phyloP scores from a whole-genome alignment of 345 rosid species.

The Lepidium didymum region DNA sequence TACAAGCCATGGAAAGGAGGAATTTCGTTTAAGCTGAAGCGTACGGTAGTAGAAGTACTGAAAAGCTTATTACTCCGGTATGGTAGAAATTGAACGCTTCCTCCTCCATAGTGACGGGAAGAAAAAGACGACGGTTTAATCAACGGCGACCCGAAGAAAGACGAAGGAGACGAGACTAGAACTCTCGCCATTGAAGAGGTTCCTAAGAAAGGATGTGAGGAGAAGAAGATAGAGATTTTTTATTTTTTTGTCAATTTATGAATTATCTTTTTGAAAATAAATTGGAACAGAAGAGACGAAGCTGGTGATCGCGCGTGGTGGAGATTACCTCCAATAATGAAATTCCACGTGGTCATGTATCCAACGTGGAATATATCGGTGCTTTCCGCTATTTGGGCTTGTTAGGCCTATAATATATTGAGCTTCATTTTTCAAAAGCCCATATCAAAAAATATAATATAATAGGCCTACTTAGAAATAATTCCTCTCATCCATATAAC shows the following conservation, averaged over 20 bases:
- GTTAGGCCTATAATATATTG: neutral
- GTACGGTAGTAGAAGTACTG: slow-evolving; percentile 39
- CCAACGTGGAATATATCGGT: slow-evolving; percentile 17
- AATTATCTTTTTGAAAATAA: neutral
- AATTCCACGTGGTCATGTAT: slow-evolving; percentile 5
- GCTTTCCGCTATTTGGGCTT: neutral
- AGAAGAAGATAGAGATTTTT: slow-evolving; percentile 14
- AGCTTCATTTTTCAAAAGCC: neutral
- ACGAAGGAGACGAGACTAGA: slow-evolving; percentile 64
- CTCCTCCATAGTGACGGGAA: slow-evolving; percentile 37
- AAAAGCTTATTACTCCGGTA: slow-evolving; percentile 39
- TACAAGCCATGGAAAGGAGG: slow-evolving; percentile 54
- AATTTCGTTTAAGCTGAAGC: slow-evolving; percentile 63
- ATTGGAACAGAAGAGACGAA: neutral
- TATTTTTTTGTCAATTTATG: neutral
- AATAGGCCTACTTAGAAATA: no score
- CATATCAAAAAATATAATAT: no score
- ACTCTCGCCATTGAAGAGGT: slow-evolving; percentile 62
- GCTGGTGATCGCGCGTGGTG: slow-evolving; percentile 12
- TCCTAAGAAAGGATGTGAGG: slow-evolving; percentile 7
- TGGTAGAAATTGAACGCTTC: slow-evolving; percentile 32
- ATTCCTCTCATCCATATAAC: no score
- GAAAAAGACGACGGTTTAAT: slow-evolving; percentile 31
- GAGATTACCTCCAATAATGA: slow-evolving; percentile 4
- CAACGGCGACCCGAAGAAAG: slow-evolving; percentile 56